Conservation (phyloP, 1,284 basidiomycete species). For the Apiotrichum akiyoshidainum region DNA sequence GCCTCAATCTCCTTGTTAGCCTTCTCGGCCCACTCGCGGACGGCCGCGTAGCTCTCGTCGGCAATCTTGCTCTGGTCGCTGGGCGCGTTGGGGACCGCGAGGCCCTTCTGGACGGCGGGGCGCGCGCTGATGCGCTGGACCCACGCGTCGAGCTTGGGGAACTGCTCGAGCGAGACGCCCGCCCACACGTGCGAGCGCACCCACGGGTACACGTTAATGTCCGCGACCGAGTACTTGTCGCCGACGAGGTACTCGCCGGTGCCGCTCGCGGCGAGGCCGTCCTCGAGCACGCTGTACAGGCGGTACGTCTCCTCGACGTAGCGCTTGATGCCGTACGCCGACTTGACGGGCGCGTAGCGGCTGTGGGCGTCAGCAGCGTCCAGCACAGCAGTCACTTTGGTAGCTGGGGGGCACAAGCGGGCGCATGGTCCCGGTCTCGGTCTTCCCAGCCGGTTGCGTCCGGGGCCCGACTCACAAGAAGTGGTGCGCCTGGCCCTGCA, state of each 20-base stretch:
- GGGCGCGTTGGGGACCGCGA: slow-evolving; percentile 38
- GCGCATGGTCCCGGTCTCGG: too few relatives aligned
- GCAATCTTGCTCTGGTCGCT: slow-evolving; percentile 8
- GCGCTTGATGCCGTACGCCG: slow-evolving; percentile 56
- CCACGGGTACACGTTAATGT: slow-evolving; percentile 54
- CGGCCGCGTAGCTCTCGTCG: slow-evolving; percentile 23
- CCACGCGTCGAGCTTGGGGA: slow-evolving; percentile 60
- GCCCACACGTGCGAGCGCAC: slow-evolving; percentile 55
- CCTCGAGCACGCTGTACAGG: slow-evolving; percentile 71
- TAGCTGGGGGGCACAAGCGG: too few relatives aligned
- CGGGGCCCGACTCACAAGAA: slow-evolving; percentile 40
- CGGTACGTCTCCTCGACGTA: slow-evolving; percentile 74
- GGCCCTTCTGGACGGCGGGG: slow-evolving; percentile 51
- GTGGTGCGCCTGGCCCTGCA: slow-evolving; percentile 56
- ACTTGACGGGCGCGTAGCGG: slow-evolving; percentile 51
- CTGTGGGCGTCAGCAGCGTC: slow-evolving; percentile 5
- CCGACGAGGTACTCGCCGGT: slow-evolving; percentile 62
- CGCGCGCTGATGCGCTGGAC: slow-evolving; percentile 52
- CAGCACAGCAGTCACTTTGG: too few relatives aligned
- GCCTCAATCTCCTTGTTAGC: slow-evolving; percentile 26
- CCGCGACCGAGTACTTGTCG: slow-evolving; percentile 61
- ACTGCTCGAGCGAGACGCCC: slow-evolving; percentile 59
- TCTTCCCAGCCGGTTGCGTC: too few relatives aligned
- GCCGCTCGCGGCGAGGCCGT: slow-evolving; percentile 55
- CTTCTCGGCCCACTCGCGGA: slow-evolving; percentile 28